These are phyloP conservation scores for Pulveroboletus sp. DNA, from an alignment of 768 basidiomycete species.

Conservation along the genomic window DNA sequence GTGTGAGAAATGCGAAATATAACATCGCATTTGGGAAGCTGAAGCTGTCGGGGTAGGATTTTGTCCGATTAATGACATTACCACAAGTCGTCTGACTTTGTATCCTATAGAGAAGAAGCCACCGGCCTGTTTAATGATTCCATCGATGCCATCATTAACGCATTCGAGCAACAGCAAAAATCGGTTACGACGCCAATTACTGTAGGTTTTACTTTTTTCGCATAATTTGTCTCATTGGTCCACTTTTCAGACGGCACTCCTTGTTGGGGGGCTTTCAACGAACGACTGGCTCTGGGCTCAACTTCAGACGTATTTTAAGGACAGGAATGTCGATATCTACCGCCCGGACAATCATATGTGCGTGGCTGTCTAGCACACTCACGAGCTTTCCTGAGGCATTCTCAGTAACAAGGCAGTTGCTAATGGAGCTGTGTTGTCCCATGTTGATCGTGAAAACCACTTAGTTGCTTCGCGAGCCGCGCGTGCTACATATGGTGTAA, in stretches of 20 bases:
- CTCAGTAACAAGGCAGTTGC: slow-evolving; percentile 9
- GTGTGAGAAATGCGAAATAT: background rate
- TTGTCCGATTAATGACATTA: background rate
- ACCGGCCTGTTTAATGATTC: slow-evolving; percentile 8
- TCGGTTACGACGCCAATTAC: background rate
- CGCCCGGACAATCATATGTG: slow-evolving; percentile 9
- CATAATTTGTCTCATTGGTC: background rate
- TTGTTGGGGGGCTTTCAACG: slow-evolving; percentile 9
- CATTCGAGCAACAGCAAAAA: background rate
- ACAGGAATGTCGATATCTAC: background rate
- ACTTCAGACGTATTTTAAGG: slow-evolving; percentile 10
- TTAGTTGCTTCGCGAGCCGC: background rate
- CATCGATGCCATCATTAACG: slow-evolving; percentile 2
- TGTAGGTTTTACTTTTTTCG: background rate
- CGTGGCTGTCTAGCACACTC: background rate
- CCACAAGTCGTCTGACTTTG: background rate
- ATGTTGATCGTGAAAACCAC: background rate
- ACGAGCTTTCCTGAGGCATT: background rate
- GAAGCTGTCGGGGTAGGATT: slow-evolving; percentile 11
- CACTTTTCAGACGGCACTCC: slow-evolving; percentile 6
- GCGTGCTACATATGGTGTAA: slow-evolving; percentile 3
- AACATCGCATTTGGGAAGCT: slow-evolving; percentile 5
- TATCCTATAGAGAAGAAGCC: slow-evolving; percentile 2
- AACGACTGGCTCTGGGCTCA: background rate
- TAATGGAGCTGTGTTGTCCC: slow-evolving; percentile 7